A percentile compares a stretch with the other conserved stretches of the same genome.
These are phyloP conservation scores for Ophiostoma sp. DNA, from an alignment of 2,329 filamentous ascomycete species.

Conservation along the genomic window DNA sequence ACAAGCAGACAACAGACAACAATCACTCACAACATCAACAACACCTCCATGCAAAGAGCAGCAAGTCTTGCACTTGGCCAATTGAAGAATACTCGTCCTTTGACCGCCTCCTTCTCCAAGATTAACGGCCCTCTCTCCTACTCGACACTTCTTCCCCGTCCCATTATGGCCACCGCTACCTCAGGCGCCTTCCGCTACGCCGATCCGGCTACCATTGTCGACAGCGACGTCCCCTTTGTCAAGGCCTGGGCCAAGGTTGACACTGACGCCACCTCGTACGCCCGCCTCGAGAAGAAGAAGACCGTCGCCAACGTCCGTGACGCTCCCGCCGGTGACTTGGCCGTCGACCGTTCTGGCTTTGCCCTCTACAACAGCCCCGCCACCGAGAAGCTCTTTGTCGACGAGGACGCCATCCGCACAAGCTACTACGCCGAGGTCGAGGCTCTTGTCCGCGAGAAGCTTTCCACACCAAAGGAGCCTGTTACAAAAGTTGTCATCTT, in stretches of 20 bases:
- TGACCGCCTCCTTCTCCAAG: too few relatives aligned
- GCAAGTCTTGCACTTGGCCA: neutral
- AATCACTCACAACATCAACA: neutral
- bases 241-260: constrained; percentile 69
- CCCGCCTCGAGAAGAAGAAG: constrained; percentile 46
- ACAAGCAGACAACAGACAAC: neutral
- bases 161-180: constrained; percentile 33
- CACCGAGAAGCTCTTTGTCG: constrained; percentile 54
- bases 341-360: constrained; percentile 60
- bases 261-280: constrained; percentile 56
- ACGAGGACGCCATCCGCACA: constrained; percentile 55
- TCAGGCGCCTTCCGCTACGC: constrained; percentile 57
- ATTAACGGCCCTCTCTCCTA: neutral
- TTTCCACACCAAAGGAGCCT: constrained; percentile 39
- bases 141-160: constrained; percentile 47
- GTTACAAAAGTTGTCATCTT: constrained; percentile 67
- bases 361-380: constrained; percentile 53
- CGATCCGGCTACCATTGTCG: constrained; percentile 49
- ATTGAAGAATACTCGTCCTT: neutral
- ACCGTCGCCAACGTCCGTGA: constrained; percentile 58
- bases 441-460: constrained; percentile 52
- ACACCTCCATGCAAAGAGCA: neutral
- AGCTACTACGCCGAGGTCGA: constrained; percentile 65
- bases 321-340: constrained; percentile 52
- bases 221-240: constrained; percentile 38